Evolutionary conservation across 345 rosid genomes (phyloP), one percentile per base, ranked within the genome.

Genomic region (Kernera saxatilis): DNA sequence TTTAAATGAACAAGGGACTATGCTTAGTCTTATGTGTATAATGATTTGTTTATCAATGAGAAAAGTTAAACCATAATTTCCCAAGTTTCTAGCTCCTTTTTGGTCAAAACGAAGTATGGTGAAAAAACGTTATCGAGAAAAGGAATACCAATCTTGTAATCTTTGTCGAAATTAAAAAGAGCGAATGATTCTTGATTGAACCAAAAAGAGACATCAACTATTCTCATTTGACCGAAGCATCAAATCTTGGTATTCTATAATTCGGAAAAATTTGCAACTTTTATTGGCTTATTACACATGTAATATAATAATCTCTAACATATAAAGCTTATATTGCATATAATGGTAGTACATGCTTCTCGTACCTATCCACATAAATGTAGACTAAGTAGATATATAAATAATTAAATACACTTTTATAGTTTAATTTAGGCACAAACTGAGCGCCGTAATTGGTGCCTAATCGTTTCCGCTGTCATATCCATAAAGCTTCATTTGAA

Each of bases 371-470:
- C 48, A 43, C 30, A 68, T 41, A 14, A 53, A 44, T 63, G 70
- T 45, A 51, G 15, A 15, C 44, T 49, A 27, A 37, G 43, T 58
- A 59, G 37, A 36, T 56, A 52, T 19, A 26, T 36, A 14, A 12
- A 27, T 27, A 29, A 35, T 6, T 29, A 35, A 9, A 35, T 40
- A 54, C 25, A 43, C 55, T 43, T 23, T 12, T 33, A 41, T 55
- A 55, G 57, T 46, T 52, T 11, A 33, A 44, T 37, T 44, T 55
- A 37, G 59, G 67, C 68, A 58, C 13, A 73, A 48, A 58, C 18
- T 8, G 48, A 39, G 9, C 46, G 69, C 73, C 78, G 51, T 52
- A 60, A 75, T 52, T 75, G 44, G 64, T 75, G 78, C 74, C 50
- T 52, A 68, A 52, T 61, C 30, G 57, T 32, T 29, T 68, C 60